Evolutionary conservation across 2,329 filamentous ascomycete genomes (phyloP).

Genomic region (Lojkania enalia): DNA sequence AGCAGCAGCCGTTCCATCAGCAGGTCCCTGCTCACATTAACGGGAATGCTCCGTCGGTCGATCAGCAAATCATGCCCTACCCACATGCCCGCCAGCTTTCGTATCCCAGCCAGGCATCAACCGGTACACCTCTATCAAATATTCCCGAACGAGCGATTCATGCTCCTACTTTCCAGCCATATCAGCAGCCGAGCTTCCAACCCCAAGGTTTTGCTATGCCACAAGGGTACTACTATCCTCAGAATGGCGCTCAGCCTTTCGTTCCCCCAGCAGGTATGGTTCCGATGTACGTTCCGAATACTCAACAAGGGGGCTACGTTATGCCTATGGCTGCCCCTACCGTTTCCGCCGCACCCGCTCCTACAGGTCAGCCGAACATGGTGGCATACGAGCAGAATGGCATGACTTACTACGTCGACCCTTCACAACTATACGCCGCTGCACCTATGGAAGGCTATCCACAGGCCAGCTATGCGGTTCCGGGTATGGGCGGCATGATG

Average conservation of each 20-base stretch:
- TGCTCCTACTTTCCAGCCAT: slow-evolving; percentile 81
- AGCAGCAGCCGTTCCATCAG: slow-evolving; percentile 89
- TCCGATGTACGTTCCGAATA: slow-evolving; percentile 61
- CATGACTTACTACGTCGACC: slow-evolving; percentile 93
- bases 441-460: slow-evolving; percentile 52
- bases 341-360: slow-evolving; percentile 33
- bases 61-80: slow-evolving; percentile 50
- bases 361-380: slow-evolving; percentile 54
- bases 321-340: slow-evolving; percentile 42
- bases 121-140: slow-evolving; percentile 81
- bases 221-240: slow-evolving; percentile 65
- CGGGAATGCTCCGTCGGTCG: slow-evolving; percentile 56
- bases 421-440: slow-evolving; percentile 63
- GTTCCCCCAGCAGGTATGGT: slow-evolving; percentile 53
- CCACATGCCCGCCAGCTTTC: slow-evolving; percentile 69
- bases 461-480: slow-evolving; percentile 56
- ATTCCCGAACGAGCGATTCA: slow-evolving; percentile 93
- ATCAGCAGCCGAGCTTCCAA: slow-evolving; percentile 58
- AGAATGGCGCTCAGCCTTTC: slow-evolving; percentile 42
- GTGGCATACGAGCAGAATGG: slow-evolving; percentile 89
- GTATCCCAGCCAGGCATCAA: slow-evolving; percentile 70
- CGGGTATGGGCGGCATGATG: slow-evolving; percentile 79
- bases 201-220: slow-evolving; percentile 47
- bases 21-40: slow-evolving; percentile 80
- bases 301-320: slow-evolving; percentile 54